Base-by-base conservation (phyloP, 2,329 filamentous ascomycete genomes). In the Fusarium redolens region DNA sequence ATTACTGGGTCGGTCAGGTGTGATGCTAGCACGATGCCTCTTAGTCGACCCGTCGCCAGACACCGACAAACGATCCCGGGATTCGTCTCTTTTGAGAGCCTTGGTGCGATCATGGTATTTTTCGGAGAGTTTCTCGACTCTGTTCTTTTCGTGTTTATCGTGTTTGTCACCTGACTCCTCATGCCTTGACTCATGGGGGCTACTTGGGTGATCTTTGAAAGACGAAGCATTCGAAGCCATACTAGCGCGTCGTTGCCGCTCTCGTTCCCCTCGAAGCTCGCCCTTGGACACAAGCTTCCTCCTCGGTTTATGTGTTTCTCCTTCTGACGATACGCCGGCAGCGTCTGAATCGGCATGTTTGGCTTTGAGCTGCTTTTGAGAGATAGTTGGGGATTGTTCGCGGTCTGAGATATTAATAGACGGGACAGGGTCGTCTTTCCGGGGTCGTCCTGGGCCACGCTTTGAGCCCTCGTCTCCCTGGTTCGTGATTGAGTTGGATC, bases 241-340 rank as follows among this genome's bases (percentile, higher is more conserved):
- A 77, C 89, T 91, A 48, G 87, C 83, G 11, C 90, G 87, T 22
- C 89, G 84, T 71, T 90, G 87, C 78, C 87, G 88, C 60, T 89
- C 87, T 22, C 87, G 84, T 75, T 90, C 88, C 14, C 87, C 88
- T 68, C 89, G 88, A 43, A 91, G 80, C 63, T 92, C 90, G 57
- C 86, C 87, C 40, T 90, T 90, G 2, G 90, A 92, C 25, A 92
- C 85, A 15, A 92, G 84, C 76, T 91, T 92, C 43, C 89, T 85
- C 30, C 90, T 83, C 4, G 90, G 89, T 76, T 91, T 92, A 28
- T 84, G 79, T 13, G 86, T 79, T 77, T 90, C 89, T 4, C 86
- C 89, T 75, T 88, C 88, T 38, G 89, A 90, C 1, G 87, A 89
- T 11, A 84, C 81, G 4, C 82, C 84, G 18, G 85, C 83, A 30